Base-by-base conservation (phyloP, 352 stramenopile genomes). In the Globisporangium recalcitrans region DNA sequence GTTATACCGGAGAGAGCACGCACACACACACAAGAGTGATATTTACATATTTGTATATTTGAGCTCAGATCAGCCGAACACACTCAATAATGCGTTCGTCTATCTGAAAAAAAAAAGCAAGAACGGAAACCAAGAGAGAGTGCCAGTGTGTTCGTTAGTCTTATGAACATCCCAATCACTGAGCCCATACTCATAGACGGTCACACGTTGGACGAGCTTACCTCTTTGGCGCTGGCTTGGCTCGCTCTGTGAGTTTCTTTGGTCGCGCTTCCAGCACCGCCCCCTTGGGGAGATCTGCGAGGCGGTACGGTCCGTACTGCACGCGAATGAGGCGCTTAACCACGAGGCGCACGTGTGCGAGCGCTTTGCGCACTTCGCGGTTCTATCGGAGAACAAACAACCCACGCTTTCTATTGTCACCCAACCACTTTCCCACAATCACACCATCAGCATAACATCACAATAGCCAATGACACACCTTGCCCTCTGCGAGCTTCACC, bases 301-400 rank as follows among this genome's bases (percentile, higher is more conserved):
- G 78, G 32, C 79, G 78, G 67, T 96, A 97, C 19, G 90, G 88
- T 7, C 92, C 92, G 53, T 93, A 98, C 53, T 94, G 75, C 31
- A 93, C 87, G 56, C 92, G 88, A 21, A 97, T 92, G 26, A 98
- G 72, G 26, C 76, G 78, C 69, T 96, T 95, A 29, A 98, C 85
- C 21, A 92, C 73, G 22, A 97, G 71, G 6, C 87, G 82, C 24
- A 97, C 78, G 61, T 95, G 80, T 9, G 84, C 82, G 32, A 97
- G 71, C 1, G 90, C 86, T 63, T 94, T 96, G 27, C 90, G 88
- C 24, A 98, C 78, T 62, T 97, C 90, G 32, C 89, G 83, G 74
- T 97, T 97, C 89, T 96, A 16, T 46, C 11, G n/a, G 16, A 22
- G 38, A 57, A 63, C 3, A 56, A 60, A 16, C n/a, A 34, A 21